Evolutionary conservation across 345 rosid species (phyloP).

Genomic region (Citrus sinensis): DVS_A1.0 CM039161.1:3667501-3668000

Average conservation of each 20-base stretch:
- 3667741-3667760: not conserved
- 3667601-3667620: too few species aligned
- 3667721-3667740: too few species aligned
- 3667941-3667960: constrained; percentile 88
- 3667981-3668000: constrained; percentile 94
- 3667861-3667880: not conserved
- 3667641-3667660: not conserved
- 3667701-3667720: not conserved
- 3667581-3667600: not conserved
- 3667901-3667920: constrained; percentile 47
- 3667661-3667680: not conserved
- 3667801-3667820: not conserved
- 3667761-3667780: not conserved
- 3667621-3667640: not conserved
- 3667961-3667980: constrained; percentile 93
- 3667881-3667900: constrained; percentile 2
- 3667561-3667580: not conserved
- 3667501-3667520: not conserved
- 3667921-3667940: constrained; percentile 70
- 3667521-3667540: not conserved
- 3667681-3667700: not conserved
- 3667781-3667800: not conserved
- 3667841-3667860: not conserved
- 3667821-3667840: not conserved
- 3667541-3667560: not conserved